These are phyloP conservation scores for Citrus cavaleriei DNA, from an alignment of 345 rosid genomes.

Conservation along the genomic window DNA sequence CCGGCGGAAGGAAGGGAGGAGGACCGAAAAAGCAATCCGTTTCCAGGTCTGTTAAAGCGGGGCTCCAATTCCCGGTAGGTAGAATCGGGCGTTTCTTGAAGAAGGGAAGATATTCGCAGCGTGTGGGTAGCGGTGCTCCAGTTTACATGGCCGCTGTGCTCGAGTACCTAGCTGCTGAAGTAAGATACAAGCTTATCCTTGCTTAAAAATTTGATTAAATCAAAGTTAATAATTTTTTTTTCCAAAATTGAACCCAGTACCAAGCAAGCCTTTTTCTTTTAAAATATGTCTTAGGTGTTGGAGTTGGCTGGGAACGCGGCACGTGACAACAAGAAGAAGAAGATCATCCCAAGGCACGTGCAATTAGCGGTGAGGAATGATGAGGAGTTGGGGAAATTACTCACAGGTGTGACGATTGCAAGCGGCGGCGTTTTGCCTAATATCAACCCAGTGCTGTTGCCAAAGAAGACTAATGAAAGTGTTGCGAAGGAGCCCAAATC, in stretches of 20 bases:
- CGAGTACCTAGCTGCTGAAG: conserved; percentile 38
- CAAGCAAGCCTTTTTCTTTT: too few species aligned
- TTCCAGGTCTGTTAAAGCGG: conserved; percentile 30
- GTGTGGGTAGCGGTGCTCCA: conserved; percentile 35
- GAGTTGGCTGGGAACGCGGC: conserved; percentile 33
- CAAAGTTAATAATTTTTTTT: not conserved
- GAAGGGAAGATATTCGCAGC: conserved; percentile 29
- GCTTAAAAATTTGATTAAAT: too few species aligned
- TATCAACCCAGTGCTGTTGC: conserved; percentile 27
- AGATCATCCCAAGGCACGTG: conserved; percentile 26
- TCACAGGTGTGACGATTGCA: conserved; percentile 27
- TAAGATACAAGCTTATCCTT: not conserved
- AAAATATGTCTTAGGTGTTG: conserved; percentile 7
- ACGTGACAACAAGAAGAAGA: conserved; percentile 30
- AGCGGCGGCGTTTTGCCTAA: conserved; percentile 25
- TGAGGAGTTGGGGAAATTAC: conserved; percentile 30
- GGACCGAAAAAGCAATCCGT: conserved; percentile 34
- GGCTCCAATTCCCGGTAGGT: conserved; percentile 34
- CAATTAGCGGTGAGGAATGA: conserved; percentile 26
- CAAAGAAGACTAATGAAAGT: conserved; percentile 22
- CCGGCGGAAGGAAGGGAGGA: conserved; percentile 32
- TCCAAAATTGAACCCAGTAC: too few species aligned
- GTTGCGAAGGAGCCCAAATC: conserved; percentile 24
- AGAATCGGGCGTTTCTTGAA: conserved; percentile 35
- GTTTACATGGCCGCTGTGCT: conserved; percentile 39